Conservation (phyloP, 176 grass and related monocot species). For the Puya raimondii region DNA sequence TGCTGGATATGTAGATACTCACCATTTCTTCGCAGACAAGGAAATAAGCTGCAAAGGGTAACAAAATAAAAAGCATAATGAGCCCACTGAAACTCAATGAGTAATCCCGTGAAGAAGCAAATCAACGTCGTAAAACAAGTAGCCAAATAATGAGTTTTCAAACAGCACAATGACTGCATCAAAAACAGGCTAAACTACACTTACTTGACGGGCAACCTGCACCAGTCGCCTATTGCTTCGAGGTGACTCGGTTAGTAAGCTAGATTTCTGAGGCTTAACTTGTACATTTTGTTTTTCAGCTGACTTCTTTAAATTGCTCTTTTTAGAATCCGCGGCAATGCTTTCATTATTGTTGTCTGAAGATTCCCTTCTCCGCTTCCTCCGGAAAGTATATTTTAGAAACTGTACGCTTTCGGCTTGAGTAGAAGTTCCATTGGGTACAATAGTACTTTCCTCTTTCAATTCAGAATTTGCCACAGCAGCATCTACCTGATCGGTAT, state of each 20-base stretch:
- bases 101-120: neutral
- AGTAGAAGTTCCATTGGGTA: slow-evolving; percentile 21
- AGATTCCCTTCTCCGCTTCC: slow-evolving; percentile 58
- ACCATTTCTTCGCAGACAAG: slow-evolving; percentile 53
- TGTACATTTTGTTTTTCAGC: slow-evolving; percentile 23
- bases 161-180: neutral
- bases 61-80: slow-evolving; percentile 8
- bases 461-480: slow-evolving; percentile 13
- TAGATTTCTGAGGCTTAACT: slow-evolving; percentile 23
- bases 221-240: slow-evolving; percentile 55
- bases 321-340: slow-evolving; percentile 26
- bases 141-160: neutral
- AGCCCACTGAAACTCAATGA: neutral
- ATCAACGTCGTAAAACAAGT: neutral
- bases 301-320: slow-evolving; percentile 14
- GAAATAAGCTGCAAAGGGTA: slow-evolving; percentile 75
- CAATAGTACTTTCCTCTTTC: slow-evolving; percentile 14
- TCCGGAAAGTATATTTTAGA: slow-evolving; percentile 86
- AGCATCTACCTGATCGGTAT: slow-evolving; percentile 26
- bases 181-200: slow-evolving; percentile 10
- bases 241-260: slow-evolving; percentile 35
- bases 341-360: slow-evolving; percentile 29
- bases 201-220: slow-evolving; percentile 78
- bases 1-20: slow-evolving; percentile 4
- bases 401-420: slow-evolving; percentile 45